Base-by-base conservation (phyloP, 108 stramenopile genomes). In the Cyclotella cryptica region DNA sequence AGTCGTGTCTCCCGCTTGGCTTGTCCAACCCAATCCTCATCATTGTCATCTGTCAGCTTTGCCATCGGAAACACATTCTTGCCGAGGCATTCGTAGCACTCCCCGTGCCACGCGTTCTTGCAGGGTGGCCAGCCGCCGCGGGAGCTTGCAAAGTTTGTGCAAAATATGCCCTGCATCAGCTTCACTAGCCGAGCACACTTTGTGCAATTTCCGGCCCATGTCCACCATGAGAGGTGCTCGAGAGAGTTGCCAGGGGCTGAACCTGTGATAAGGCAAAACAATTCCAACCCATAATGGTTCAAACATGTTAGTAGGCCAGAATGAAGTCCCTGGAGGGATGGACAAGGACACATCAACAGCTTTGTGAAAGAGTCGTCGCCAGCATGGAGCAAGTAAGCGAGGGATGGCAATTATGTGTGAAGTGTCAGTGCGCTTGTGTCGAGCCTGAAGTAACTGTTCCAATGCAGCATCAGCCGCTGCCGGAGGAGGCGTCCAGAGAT, bases 51-150 rank as follows among this genome's bases (percentile, higher is more conserved):
- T 11, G 13, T 0, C 18, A 77, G 58, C 29, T 10, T 24, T 5
- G 54, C 43, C 40, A 77, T 61, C 12, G 68, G 76, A 28, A 77
- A 77, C 0, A 28, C 17, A 9, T 29, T 21, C 57, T 62, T 15
- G n/a, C 77, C 77, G 0, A 43, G 77, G 77, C 62, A 79, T 79
- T 39, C 60, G 83, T 78, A 84, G 17, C 83, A 74, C 22, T 68
- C 2, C 3, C 44, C 55, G 41, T 72, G 71, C 80, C 80, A 81
- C 51, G 57, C 45, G 0, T 63, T 0, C 13, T 49, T 55, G 52
- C 83, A 84, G 0, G 40, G 66, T 14, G 73, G 44, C 28, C 17
- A 61, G 11, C 68, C 68, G 24, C 19, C 44, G 0, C 40, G 40
- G 66, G 74, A 65, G 52, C 69, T 30, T 0, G 57, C 45, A 51